Base-by-base conservation (phyloP, 164 flowering plant species). In the Nelumbo lutea region DNA sequence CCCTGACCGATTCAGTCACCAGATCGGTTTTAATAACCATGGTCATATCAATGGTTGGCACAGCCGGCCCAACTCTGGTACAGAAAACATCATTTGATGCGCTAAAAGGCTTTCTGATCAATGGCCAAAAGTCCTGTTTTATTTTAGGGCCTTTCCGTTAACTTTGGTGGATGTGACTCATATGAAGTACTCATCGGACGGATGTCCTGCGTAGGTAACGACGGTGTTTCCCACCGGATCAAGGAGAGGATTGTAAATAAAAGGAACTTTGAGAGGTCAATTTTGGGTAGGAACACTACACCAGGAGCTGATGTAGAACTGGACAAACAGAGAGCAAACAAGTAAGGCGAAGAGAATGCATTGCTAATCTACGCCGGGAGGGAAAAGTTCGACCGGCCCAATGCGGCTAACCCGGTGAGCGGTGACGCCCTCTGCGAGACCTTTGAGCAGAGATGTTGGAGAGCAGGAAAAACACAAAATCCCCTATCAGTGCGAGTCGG, bases 21-120 rank as follows among this genome's bases (percentile, higher is more conserved):
- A 0, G 27, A 27, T 27, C 27, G 27, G 27, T 27, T 27, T 27
- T 27, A 27, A 27, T 27, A 27, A 27, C 72, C 79, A 84, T 41
- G 71, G 81, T 82, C 0, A 84, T 75, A 73, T 84, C 86, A 15
- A 83, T 62, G 53, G 63, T 68, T 5, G 86, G 86, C 11, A 79
- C 81, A 0, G 66, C 79, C 14, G 80, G 82, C 40, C 86, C 86
- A 47, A 71, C 68, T 6, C 58, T 46, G 2, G 82, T 79, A 2
- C 3, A 52, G 44, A 1, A 5, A 5, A 81, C 43, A 1, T 63
- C 65, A 1, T 15, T 65, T 1, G 75, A 59, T 0, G 7, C 13
- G 13, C 51, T 40, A 52, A 77, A 81, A 0, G 84, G 82, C 65
- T 47, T 56, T 62, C 59, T 70, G 14, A 65, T 76, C 68, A 40